These are phyloP conservation scores for Scopulariopsis brevicaulis DNA, from an alignment of 2,329 filamentous ascomycete species.

Conservation along the genomic window DNA sequence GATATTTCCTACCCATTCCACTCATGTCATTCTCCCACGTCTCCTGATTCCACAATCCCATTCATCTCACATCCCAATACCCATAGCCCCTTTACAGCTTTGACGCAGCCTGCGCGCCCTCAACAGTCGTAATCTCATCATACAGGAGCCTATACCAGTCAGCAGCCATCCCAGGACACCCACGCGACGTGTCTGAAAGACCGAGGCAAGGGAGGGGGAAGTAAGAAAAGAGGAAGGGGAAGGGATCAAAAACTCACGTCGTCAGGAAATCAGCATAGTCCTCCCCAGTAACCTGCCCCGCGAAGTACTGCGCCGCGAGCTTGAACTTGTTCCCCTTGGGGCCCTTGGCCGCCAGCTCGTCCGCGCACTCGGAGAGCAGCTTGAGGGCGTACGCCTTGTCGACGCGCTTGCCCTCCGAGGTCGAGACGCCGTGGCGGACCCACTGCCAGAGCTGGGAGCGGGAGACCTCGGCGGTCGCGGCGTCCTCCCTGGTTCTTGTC, in stretches of 20 bases:
- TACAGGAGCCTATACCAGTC: slow-evolving; percentile 55
- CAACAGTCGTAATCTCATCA: slow-evolving; percentile 73
- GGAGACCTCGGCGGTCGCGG: slow-evolving; percentile 91
- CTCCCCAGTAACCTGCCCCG: slow-evolving; percentile 86
- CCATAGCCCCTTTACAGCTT: slow-evolving; percentile 37
- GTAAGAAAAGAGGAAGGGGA: neutral
- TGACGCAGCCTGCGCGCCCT: slow-evolving; percentile 46
- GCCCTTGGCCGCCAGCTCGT: slow-evolving; percentile 61
- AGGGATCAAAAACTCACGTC: slow-evolving; percentile 40
- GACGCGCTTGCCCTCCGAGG: slow-evolving; percentile 80
- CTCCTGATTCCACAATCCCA: neutral
- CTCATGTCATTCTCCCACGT: neutral
- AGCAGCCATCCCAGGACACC: neutral
- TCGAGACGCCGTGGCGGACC: slow-evolving; percentile 62
- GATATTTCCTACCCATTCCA: neutral
- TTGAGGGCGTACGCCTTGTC: slow-evolving; percentile 86
- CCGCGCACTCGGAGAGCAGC: slow-evolving; percentile 76
- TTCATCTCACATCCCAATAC: neutral
- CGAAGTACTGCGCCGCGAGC: slow-evolving; percentile 86
- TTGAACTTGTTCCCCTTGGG: slow-evolving; percentile 85
- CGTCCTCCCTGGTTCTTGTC: slow-evolving; percentile 57
- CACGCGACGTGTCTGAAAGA: too few relatives aligned
- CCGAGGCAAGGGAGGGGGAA: too few relatives aligned
- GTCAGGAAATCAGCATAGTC: slow-evolving; percentile 97
- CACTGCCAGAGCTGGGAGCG: slow-evolving; percentile 96